phyloP scores from a whole-genome alignment of 2,329 filamentous ascomycete genomes.

The Ilyonectria robusta region DNA sequence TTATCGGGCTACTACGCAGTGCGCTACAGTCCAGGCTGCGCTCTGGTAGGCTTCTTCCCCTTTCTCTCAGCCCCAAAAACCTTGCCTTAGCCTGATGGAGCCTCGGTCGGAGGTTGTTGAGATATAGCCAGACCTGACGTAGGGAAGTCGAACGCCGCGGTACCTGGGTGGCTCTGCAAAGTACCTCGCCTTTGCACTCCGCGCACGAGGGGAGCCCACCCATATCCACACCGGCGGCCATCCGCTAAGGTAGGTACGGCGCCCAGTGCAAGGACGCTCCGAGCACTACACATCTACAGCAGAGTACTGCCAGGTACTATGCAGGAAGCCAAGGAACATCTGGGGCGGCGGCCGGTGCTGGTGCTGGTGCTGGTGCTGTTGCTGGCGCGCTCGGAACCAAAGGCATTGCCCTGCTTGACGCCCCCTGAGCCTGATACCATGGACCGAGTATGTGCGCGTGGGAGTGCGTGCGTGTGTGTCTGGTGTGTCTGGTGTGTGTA shows the following conservation, averaged over 20 bases:
- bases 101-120: not conserved
- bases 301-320: not conserved
- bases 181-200: slow-evolving; percentile 5
- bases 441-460: not conserved
- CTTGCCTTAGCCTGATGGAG: not conserved
- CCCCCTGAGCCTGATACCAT: slow-evolving; percentile 38
- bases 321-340: not conserved
- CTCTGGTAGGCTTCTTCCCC: not conserved
- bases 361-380: not conserved
- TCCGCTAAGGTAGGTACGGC: slow-evolving; percentile 30
- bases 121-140: not conserved
- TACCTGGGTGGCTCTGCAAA: slow-evolving; percentile 11
- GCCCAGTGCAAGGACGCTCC: slow-evolving; percentile 1
- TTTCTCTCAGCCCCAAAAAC: slow-evolving; percentile 1
- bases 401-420: slow-evolving; percentile 14
- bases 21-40: not conserved
- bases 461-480: slow-evolving; percentile 7
- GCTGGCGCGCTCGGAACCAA: not conserved
- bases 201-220: slow-evolving; percentile 13
- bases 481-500: slow-evolving; percentile 25
- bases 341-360: not conserved
- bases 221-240: slow-evolving; percentile 24
- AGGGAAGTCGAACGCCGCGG: not conserved
- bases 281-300: not conserved
- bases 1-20: not conserved